Base-by-base conservation (phyloP, 805 yeast species). In the Alloascoidea hylecoeti region DNA sequence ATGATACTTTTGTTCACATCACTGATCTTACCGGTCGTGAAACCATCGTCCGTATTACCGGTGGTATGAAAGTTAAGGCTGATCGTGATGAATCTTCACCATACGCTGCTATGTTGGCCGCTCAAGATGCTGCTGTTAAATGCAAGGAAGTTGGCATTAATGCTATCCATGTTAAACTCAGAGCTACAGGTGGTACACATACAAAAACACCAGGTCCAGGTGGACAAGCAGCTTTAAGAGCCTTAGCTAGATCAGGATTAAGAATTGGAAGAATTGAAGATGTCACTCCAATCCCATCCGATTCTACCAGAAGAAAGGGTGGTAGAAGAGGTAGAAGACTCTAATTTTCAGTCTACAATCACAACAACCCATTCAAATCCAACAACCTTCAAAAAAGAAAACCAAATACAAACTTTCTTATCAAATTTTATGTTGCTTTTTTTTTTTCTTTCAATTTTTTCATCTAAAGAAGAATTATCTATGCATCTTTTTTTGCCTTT, bases 261-360 rank as follows among this genome's bases (percentile, higher is more conserved):
- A 88, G 95, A 80, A 92, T 92, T 55, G 99, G 99, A 61, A 86
- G 99, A 74, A 92, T 92, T 58, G 99, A 94, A 78, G 99, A 92
- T 70, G 98, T 92, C 56, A 92, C 99, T 57, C 98, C 98, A 70
- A 88, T 92, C 60, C 99, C 99, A 70, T 92, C 98, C 56, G 99
- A 92, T 72, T 88, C 97, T 61, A 94, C 98, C 70, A 92, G 99
- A 82, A 84, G 89, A 85, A 94, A 92, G 94, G 98, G 98, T 85
- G 99, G 99, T 84, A 92, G 98, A 78, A 88, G 99, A 80, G 99
- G 99, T 89, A 89, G 98, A 81, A 86, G 99, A 83, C 81, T 88
- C 30, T 23, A n/a, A 23, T n/a, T n/a, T n/a, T n/a, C n/a, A n/a
- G n/a, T n/a, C n/a, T n/a, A n/a, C n/a, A n/a, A n/a, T n/a, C n/a